phyloP scores from a whole-genome alignment of 2,329 filamentous ascomycete species.

The Fusarium longipes region DNA sequence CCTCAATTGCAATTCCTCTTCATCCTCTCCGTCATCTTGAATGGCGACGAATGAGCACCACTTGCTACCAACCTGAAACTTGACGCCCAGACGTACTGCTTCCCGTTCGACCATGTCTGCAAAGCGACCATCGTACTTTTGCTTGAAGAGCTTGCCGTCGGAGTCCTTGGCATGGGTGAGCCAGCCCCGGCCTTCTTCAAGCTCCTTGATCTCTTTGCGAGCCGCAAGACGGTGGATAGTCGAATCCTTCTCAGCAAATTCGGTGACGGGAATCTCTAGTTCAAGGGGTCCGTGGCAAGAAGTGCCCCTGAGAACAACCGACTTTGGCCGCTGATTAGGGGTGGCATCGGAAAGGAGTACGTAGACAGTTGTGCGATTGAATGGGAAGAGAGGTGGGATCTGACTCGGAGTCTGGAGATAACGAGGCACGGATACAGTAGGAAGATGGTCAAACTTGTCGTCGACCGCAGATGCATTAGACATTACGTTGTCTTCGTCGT shows the following conservation, averaged over 20 bases:
- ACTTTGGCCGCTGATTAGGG: conserved; percentile 55
- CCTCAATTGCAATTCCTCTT: conserved; percentile 2
- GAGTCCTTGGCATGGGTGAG: conserved; percentile 62
- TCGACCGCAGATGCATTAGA: conserved; percentile 34
- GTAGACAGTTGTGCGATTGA: conserved; percentile 73
- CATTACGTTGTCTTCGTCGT: conserved; percentile 54
- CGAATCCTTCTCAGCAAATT: conserved; percentile 57
- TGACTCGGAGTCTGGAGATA: conserved; percentile 72
- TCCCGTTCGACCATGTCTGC: conserved; percentile 72
- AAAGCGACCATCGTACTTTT: conserved; percentile 63
- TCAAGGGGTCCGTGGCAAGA: conserved; percentile 68
- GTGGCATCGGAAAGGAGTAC: conserved; percentile 69
- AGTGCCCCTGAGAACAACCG: conserved; percentile 68
- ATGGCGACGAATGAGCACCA: conserved; percentile 81
- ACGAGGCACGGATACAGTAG: conserved; percentile 63
- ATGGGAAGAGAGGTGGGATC: conserved; percentile 74
- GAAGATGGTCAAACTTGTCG: conserved; percentile 62
- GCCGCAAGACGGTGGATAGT: conserved; percentile 78
- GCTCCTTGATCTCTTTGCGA: conserved; percentile 73
- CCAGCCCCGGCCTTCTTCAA: conserved; percentile 79
- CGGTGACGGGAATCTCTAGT: conserved; percentile 71
- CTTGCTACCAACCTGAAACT: conserved; percentile 74
- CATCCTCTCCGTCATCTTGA: conserved; percentile 52
- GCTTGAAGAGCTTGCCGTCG: conserved; percentile 57
- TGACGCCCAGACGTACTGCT: conserved; percentile 71